phyloP scores from a whole-genome alignment of 2,329 filamentous ascomycete genomes.

The Ampelomyces quisqualis region DNA sequence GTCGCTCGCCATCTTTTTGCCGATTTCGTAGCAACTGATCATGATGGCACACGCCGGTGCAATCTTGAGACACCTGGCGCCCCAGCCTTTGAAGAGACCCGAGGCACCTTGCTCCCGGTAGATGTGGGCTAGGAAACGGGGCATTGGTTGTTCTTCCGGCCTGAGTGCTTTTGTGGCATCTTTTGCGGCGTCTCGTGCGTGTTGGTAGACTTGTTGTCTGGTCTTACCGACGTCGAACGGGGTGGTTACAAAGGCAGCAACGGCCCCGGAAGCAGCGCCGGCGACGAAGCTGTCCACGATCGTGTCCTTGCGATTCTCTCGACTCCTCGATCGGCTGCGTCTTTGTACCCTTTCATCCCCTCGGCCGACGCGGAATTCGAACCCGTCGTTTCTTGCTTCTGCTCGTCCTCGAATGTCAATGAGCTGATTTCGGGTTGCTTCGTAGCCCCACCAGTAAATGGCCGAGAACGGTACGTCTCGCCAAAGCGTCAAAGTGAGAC shows the following conservation, averaged over 20 bases:
- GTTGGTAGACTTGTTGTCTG: slow-evolving; percentile 78
- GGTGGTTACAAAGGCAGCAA: slow-evolving; percentile 85
- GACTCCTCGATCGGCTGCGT: slow-evolving; percentile 57
- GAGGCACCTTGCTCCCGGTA: slow-evolving; percentile 77
- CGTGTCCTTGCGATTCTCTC: slow-evolving; percentile 71
- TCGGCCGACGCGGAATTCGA: slow-evolving; percentile 38
- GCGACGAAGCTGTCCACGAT: slow-evolving; percentile 88
- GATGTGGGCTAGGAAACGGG: slow-evolving; percentile 84
- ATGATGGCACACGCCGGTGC: slow-evolving; percentile 97
- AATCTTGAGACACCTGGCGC: slow-evolving; percentile 87
- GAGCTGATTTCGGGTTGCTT: slow-evolving; percentile 71
- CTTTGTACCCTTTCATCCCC: slow-evolving; percentile 34
- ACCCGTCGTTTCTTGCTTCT: slow-evolving; percentile 34
- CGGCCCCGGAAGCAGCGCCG: slow-evolving; percentile 77
- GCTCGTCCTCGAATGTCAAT: slow-evolving; percentile 65
- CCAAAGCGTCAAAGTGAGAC: slow-evolving; percentile 88
- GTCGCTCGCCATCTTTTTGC: slow-evolving; percentile 79
- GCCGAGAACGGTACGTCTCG: slow-evolving; percentile 95
- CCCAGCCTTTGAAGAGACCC: slow-evolving; percentile 89
- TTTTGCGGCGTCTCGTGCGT: slow-evolving; percentile 49
- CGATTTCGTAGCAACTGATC: slow-evolving; percentile 97
- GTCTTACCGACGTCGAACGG: slow-evolving; percentile 99
- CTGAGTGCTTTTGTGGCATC: slow-evolving; percentile 44
- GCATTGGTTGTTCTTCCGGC: slow-evolving; percentile 78
- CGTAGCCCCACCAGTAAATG: slow-evolving; percentile 98